These are phyloP conservation scores for Pythium brachiatum DNA, from an alignment of 352 stramenopile genomes.

Conservation along the genomic window DNA sequence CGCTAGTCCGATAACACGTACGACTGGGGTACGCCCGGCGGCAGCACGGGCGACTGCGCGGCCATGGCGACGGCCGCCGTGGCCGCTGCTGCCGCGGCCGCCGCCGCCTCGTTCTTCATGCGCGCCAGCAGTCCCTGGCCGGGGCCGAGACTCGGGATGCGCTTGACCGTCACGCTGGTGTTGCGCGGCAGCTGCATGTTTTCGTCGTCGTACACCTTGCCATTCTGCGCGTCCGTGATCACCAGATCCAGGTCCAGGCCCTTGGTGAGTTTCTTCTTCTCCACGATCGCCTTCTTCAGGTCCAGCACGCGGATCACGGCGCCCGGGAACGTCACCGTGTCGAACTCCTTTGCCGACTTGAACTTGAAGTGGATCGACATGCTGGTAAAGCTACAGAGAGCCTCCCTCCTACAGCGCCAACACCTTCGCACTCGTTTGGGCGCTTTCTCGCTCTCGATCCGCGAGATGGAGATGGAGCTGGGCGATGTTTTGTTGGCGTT, in stretches of 20 bases:
- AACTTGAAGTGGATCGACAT: slow-evolving; percentile 93
- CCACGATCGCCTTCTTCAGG: slow-evolving; percentile 93
- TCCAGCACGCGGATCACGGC: slow-evolving; percentile 86
- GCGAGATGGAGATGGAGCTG: not conserved
- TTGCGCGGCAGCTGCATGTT: slow-evolving; percentile 88
- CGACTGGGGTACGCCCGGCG: slow-evolving; percentile 38
- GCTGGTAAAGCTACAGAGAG: not conserved
- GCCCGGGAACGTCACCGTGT: slow-evolving; percentile 83
- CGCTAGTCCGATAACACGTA: too few species aligned
- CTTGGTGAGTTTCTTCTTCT: slow-evolving; percentile 92
- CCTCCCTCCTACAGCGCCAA: not conserved
- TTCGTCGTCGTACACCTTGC: slow-evolving; percentile 91
- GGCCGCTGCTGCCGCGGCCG: slow-evolving; percentile 46
- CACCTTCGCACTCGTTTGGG: not conserved
- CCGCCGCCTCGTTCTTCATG: slow-evolving; percentile 82
- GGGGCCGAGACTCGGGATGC: slow-evolving; percentile 79
- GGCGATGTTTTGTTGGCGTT: not conserved
- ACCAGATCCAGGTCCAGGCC: slow-evolving; percentile 91
- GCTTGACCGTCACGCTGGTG: slow-evolving; percentile 91
- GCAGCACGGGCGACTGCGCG: slow-evolving; percentile 37
- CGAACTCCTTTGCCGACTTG: slow-evolving; percentile 89
- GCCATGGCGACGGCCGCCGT: slow-evolving; percentile 30
- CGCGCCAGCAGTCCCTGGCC: slow-evolving; percentile 73
- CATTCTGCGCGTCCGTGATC: slow-evolving; percentile 91
- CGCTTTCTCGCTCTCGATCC: not conserved